phyloP scores from a whole-genome alignment of 305 asterid species.

The Stenogyne calaminthoides region DNA sequence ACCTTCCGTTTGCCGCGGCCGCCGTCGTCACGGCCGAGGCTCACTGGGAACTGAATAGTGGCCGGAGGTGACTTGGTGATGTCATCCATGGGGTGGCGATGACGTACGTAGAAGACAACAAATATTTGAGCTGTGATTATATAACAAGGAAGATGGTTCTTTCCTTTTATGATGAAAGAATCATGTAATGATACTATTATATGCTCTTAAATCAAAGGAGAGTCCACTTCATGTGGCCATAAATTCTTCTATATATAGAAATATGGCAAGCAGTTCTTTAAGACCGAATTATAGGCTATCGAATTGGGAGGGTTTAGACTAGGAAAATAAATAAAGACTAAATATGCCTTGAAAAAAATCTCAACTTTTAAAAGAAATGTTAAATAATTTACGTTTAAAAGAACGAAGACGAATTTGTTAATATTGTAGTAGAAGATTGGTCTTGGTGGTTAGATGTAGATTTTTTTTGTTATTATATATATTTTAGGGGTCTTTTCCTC shows the following conservation, averaged over 20 bases:
- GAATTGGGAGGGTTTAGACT: too few relatives aligned
- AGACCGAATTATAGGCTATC: slow-evolving; percentile 60
- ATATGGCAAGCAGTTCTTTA: slow-evolving; percentile 28
- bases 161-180: slow-evolving; percentile 22
- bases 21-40: slow-evolving; percentile 31
- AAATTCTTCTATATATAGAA: slow-evolving; percentile 39
- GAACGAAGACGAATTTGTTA: too few relatives aligned
- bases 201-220: slow-evolving; percentile 74
- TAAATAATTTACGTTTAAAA: too few relatives aligned
- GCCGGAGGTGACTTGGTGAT: slow-evolving; percentile 39
- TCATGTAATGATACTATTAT: slow-evolving; percentile 29
- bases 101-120: too few relatives aligned
- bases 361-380: too few relatives aligned
- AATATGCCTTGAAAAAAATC: too few relatives aligned
- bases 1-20: slow-evolving; percentile 36
- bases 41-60: slow-evolving; percentile 72
- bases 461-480: not conserved
- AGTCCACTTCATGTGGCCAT: slow-evolving; percentile 89
- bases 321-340: too few relatives aligned
- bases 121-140: not conserved
- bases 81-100: slow-evolving; percentile 26
- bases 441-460: slow-evolving; percentile 29
- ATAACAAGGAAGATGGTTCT: not conserved
- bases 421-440: slow-evolving; percentile 28
- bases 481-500: not conserved